Percentiles rank a stretch among this genome's conserved stretches.
phyloP scores from a whole-genome alignment of 2,329 filamentous ascomycete genomes.

The Cladophialophora exuberans region DNA sequence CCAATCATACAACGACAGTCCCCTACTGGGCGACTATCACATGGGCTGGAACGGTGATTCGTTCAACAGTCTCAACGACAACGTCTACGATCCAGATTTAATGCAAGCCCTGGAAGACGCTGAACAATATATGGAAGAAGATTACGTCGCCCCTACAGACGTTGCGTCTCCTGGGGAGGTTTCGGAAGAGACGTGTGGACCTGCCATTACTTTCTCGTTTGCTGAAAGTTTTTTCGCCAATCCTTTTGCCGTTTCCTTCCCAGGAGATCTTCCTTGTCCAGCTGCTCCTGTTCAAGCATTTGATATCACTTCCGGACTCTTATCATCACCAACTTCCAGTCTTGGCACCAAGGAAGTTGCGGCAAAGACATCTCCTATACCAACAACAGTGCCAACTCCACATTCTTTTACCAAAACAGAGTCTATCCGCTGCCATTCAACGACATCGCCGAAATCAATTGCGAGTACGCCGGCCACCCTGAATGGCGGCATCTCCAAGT shows the following conservation, averaged over 20 bases:
- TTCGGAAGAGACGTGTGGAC: background rate
- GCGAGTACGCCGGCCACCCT: background rate
- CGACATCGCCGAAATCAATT: background rate
- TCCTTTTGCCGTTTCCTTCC: constrained; percentile 32
- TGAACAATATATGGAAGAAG: background rate
- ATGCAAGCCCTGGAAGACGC: constrained; percentile 4
- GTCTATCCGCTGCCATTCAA: background rate
- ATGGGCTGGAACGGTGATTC: constrained; percentile 5
- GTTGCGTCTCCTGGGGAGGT: background rate
- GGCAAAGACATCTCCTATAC: background rate
- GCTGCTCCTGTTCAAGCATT: constrained; percentile 2
- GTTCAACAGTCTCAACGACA: constrained; percentile 2
- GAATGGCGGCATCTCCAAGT: background rate
- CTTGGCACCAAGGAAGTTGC: background rate
- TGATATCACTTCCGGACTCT: background rate
- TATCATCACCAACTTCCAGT: background rate
- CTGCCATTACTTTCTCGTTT: constrained; percentile 13
- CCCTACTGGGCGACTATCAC: background rate
- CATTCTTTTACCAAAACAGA: background rate
- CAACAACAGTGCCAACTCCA: background rate
- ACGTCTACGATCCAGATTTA: constrained; percentile 9
- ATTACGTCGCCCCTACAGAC: background rate
- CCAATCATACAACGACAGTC: constrained; percentile 22
- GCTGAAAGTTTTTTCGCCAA: constrained; percentile 30
- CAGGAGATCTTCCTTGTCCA: constrained; percentile 28